Evolutionary conservation across 805 yeast species (phyloP), one percentile per base, ranked within the genome.

Genomic region (Nakazawaea siamensis): DNA sequence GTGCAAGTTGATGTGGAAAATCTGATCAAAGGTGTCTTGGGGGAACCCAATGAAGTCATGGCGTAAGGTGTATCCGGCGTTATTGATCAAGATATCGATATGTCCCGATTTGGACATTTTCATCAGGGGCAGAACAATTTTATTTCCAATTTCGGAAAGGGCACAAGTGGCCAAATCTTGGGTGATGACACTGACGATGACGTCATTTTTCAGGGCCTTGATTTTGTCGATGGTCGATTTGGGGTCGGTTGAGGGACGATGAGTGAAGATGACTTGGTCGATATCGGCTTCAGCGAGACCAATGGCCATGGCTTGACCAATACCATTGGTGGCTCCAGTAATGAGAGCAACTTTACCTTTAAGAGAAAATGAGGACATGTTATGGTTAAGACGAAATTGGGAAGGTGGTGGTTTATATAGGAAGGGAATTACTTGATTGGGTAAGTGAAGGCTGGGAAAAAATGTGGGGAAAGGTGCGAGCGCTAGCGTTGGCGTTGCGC

Each of bases 291-390:
- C 64, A 2, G 76, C 78, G 18, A 71, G 54, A 10, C 70, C 78
- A 23, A 57, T 50, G 18, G 73, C 74, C 34, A 72, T 66, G 27
- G 64, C 67, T 18, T 62, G 64, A 2, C 80, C 80, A 41, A 74
- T 73, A 4, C 80, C 80, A 16, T 72, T 64, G n/a, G 76, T 67
- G 9, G 71, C 77, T 12, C 80, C 80, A 10, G 79, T 66, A 18
- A 70, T 50, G n/a, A 66, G 43, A 9, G 68, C 66, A 4, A 53
- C 56, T 42, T 64, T 61, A 11, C 66, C 68, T 31, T 54, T 53
- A 23, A 64, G 51, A 8, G 70, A 63, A 40, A 62, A 67, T 37
- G 52, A 15, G 8, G 19, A 9, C 27, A 25, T 25, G 8, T 25
- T 13, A 9, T 25, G 8, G 8, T 11, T n/a, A n/a, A n/a, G n/a